Percentiles rank a stretch among this genome's conserved stretches.
Evolutionary conservation across 2,329 filamentous ascomycete species (phyloP).

Genomic region (Penicillium frequentans): DNA sequence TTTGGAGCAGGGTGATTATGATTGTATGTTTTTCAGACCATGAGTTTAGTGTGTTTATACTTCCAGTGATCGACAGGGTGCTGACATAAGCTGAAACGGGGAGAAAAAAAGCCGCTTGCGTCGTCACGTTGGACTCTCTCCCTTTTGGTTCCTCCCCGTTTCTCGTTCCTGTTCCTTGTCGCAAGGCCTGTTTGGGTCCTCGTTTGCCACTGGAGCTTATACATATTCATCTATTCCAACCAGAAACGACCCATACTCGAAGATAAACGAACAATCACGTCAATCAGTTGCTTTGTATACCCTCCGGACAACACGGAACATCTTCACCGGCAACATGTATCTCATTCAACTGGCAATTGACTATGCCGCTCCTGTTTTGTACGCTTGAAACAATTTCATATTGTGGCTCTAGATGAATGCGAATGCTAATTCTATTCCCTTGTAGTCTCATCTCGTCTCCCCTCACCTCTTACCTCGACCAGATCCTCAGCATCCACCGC

Average conservation of each 20-base stretch:
- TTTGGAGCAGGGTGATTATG: too few relatives aligned
- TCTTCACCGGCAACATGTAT: slow-evolving; percentile 33
- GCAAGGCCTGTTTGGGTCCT: neutral
- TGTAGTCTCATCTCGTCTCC: slow-evolving; percentile 61
- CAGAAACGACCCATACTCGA: neutral
- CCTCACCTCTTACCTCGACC: slow-evolving; percentile 65
- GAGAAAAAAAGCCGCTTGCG: slow-evolving; percentile 6
- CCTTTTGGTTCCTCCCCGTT: neutral
- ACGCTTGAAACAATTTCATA: slow-evolving; percentile 16
- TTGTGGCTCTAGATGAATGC: neutral
- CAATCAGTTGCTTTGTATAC: slow-evolving; percentile 7
- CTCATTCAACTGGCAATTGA: slow-evolving; percentile 42
- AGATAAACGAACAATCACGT: neutral
- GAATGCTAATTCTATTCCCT: neutral
- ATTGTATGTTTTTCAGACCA: too few relatives aligned
- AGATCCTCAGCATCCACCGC: slow-evolving; percentile 65
- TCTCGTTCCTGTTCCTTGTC: neutral
- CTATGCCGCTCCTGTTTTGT: slow-evolving; percentile 53
- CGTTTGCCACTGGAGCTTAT: neutral
- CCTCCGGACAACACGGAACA: slow-evolving; percentile 7
- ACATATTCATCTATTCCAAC: neutral
- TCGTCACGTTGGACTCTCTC: slow-evolving; percentile 1
- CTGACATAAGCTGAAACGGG: slow-evolving; percentile 4
- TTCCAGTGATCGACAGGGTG: neutral
- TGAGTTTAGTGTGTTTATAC: neutral